phyloP scores from a whole-genome alignment of 345 rosid species.

The Pugionium cornutum region DNA sequence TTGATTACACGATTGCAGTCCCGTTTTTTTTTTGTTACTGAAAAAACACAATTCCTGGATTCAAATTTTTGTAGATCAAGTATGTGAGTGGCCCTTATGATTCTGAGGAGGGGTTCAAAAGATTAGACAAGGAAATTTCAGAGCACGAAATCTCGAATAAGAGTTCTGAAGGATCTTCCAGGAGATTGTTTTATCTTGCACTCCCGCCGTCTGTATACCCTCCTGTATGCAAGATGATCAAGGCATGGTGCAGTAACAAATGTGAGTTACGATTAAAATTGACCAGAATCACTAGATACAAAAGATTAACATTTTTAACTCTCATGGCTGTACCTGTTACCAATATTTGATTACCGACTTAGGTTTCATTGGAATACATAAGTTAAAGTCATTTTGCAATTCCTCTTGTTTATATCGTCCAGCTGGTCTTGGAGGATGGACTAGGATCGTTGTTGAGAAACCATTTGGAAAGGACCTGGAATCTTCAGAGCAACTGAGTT shows the following conservation, averaged over 20 bases:
- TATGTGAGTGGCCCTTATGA: constrained; percentile 93
- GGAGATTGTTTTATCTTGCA: constrained; percentile 90
- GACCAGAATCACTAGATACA: background rate
- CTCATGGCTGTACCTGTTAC: background rate
- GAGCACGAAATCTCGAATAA: constrained; percentile 69
- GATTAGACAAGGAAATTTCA: constrained; percentile 69
- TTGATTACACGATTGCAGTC: constrained; percentile 9
- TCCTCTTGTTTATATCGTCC: constrained; percentile 16
- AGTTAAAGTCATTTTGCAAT: too few species aligned
- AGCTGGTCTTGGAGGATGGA: constrained; percentile 98
- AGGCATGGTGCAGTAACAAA: constrained; percentile 75
- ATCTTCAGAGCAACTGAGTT: constrained; percentile 80
- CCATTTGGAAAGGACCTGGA: constrained; percentile 92
- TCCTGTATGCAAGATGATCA: constrained; percentile 89
- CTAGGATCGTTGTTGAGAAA: constrained; percentile 92
- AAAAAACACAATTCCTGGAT: background rate
- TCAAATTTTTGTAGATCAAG: constrained; percentile 61
- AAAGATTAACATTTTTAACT: background rate
- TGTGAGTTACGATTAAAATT: constrained; percentile 52
- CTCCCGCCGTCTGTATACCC: constrained; percentile 98
- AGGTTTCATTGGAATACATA: background rate
- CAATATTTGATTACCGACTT: too few species aligned
- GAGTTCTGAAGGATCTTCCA: constrained; percentile 68
- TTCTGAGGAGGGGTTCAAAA: constrained; percentile 71
- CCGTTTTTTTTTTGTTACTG: background rate